Evolutionary conservation across 371 early-diverging fungal genomes (phyloP).

Genomic region (Mortierella sp.): DNA sequence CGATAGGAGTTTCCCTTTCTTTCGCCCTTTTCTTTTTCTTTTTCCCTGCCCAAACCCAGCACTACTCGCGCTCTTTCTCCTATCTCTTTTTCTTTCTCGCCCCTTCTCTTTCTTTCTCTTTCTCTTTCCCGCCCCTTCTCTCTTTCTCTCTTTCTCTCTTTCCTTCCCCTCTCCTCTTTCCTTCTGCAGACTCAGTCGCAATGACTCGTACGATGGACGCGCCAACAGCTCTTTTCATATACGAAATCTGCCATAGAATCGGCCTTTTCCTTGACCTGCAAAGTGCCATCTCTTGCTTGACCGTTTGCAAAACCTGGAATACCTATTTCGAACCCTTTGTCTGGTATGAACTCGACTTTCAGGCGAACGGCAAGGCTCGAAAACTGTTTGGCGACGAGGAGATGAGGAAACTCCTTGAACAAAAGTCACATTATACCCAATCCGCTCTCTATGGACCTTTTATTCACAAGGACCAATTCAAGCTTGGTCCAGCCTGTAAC

Average conservation of each 20-base stretch:
- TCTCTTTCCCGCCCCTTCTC: no score
- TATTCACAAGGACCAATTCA: conserved; percentile 1
- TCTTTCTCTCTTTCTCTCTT: no score
- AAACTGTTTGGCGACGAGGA: not conserved
- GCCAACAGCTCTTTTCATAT: conserved; percentile 11
- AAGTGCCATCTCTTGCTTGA: conserved; percentile 9
- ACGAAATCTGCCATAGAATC: conserved; percentile 16
- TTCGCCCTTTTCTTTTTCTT: no score
- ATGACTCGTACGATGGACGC: no score
- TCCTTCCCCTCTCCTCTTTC: no score
- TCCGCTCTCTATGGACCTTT: conserved; percentile 1
- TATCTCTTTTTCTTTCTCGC: no score
- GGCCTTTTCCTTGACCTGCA: conserved; percentile 5
- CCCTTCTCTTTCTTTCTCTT: no score
- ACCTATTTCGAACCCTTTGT: conserved; percentile 13
- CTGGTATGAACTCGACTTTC: conserved; percentile 18
- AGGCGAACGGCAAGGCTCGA: not conserved
- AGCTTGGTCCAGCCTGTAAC: not conserved
- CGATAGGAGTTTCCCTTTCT: no score
- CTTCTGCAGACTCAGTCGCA: no score
- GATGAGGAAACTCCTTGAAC: not conserved
- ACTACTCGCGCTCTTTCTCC: no score
- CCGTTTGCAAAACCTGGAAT: conserved; percentile 5
- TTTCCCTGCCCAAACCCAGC: no score
- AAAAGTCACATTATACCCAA: not conserved